Evolutionary conservation across 306 rosid species (phyloP).

Genomic region (Quercus cerris): DNA sequence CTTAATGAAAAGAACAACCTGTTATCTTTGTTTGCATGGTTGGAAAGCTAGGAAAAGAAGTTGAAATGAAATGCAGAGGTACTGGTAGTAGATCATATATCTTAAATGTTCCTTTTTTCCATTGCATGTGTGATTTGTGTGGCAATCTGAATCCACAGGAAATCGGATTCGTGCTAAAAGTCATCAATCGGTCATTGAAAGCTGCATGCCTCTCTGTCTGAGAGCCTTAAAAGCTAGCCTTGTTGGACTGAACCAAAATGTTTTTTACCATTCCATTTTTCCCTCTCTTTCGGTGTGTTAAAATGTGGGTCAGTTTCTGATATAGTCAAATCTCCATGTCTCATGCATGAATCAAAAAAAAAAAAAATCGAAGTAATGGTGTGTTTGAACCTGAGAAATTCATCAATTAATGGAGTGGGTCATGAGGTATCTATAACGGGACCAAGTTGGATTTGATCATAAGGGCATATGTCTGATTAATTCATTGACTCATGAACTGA

Average conservation of each 20-base stretch:
- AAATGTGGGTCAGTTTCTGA: constrained; percentile 36
- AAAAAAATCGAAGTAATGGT: background rate
- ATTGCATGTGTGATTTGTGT: background rate
- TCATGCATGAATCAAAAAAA: constrained; percentile 6
- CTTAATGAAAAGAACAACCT: constrained; percentile 40
- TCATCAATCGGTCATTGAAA: constrained; percentile 30
- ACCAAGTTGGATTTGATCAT: constrained; percentile 31
- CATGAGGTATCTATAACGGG: constrained; percentile 33
- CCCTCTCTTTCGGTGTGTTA: background rate
- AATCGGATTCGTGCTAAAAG: background rate
- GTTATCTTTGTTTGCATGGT: constrained; percentile 16
- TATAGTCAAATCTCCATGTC: constrained; percentile 19
- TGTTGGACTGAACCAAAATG: constrained; percentile 1
- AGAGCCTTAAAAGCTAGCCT: constrained; percentile 8
- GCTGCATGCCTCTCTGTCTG: constrained; percentile 44
- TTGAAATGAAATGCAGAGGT: constrained; percentile 23
- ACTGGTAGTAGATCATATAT: constrained; percentile 34
- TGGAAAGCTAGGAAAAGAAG: constrained; percentile 33
- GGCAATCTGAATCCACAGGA: too few relatives aligned
- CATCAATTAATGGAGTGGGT: constrained; percentile 42
- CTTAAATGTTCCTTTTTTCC: constrained; percentile 37
- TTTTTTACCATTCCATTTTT: constrained; percentile 26
- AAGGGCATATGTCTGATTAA: constrained; percentile 6
- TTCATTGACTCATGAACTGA: constrained; percentile 17
- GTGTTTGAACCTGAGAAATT: constrained; percentile 35